These are phyloP conservation scores for Xylona heveae DNA, from an alignment of 495 filamentous ascomycete species.

Conservation along the genomic window DNA sequence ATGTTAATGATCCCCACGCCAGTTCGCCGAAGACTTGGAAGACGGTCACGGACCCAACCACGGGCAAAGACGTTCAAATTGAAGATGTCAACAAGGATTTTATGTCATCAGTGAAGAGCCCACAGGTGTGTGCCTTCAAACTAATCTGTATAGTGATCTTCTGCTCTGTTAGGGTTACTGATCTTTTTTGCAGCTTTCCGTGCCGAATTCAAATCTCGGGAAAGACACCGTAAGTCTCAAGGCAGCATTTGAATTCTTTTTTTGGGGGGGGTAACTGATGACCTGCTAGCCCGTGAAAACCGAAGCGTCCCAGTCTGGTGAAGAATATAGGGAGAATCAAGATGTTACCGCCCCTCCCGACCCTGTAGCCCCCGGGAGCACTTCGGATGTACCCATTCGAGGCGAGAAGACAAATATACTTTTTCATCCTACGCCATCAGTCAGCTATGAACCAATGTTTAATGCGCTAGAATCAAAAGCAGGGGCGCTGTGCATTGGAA, in stretches of 20 bases:
- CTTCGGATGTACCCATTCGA: constrained; percentile 84
- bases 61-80: constrained; percentile 68
- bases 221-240: constrained; percentile 38
- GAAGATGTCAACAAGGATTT: constrained; percentile 55
- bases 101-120: constrained; percentile 48
- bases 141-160: too few species aligned
- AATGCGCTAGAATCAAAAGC: constrained; percentile 49
- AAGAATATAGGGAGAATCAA: constrained; percentile 64
- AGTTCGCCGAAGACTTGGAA: constrained; percentile 33
- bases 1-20: constrained; percentile 21
- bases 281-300: constrained; percentile 32
- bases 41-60: constrained; percentile 69
- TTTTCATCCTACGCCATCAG: constrained; percentile 79
- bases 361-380: constrained; percentile 54
- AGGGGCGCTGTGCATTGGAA: constrained; percentile 38
- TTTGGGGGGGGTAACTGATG: constrained; percentile 9
- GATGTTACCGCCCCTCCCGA: constrained; percentile 85
- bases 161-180: too few species aligned
- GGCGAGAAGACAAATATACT: constrained; percentile 92
- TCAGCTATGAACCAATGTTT: constrained; percentile 76
- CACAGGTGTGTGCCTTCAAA: constrained; percentile 25
- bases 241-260: neutral
- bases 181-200: constrained; percentile 37
- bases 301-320: constrained; percentile 33
- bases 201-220: constrained; percentile 73